A percentile compares a stretch with the other conserved stretches of the same genome.
These are phyloP conservation scores for Fusarium caatingaense DNA, from an alignment of 2,329 filamentous ascomycete species.

Conservation along the genomic window DNA sequence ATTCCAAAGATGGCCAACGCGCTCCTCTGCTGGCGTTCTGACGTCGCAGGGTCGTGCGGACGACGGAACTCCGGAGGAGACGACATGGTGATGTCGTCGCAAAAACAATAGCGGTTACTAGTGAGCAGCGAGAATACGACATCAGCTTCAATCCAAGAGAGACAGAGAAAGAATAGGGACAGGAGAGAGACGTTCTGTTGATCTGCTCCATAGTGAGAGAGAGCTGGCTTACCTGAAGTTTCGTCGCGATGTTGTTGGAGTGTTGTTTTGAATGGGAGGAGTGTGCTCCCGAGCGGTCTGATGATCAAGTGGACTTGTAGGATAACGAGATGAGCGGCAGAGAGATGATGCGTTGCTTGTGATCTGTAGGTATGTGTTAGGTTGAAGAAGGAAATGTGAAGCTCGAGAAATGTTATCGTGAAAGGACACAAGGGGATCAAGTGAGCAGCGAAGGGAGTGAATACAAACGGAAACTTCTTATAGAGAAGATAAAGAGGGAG, in stretches of 20 bases:
- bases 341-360: neutral
- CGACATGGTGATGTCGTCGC: slow-evolving; percentile 12
- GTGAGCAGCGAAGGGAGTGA: neutral
- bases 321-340: neutral
- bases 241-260: neutral
- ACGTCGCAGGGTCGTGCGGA: neutral
- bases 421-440: slow-evolving; percentile 1
- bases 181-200: neutral
- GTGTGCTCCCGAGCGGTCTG: neutral
- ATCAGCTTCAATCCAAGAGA: neutral
- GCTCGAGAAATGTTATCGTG: neutral
- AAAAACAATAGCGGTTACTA: neutral
- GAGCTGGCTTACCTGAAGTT: slow-evolving; percentile 8
- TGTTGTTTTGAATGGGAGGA: neutral
- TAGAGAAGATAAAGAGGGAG: neutral
- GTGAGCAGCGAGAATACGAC: neutral
- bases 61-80: slow-evolving; percentile 23
- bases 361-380: neutral
- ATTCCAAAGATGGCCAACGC: slow-evolving; percentile 14
- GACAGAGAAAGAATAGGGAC: neutral
- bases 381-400: neutral
- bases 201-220: neutral
- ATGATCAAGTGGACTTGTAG: neutral
- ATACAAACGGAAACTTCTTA: neutral
- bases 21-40: slow-evolving; percentile 12